These are phyloP conservation scores for Diaporthe nobilis DNA, from an alignment of 2,329 filamentous ascomycete species.

Conservation along the genomic window DNA sequence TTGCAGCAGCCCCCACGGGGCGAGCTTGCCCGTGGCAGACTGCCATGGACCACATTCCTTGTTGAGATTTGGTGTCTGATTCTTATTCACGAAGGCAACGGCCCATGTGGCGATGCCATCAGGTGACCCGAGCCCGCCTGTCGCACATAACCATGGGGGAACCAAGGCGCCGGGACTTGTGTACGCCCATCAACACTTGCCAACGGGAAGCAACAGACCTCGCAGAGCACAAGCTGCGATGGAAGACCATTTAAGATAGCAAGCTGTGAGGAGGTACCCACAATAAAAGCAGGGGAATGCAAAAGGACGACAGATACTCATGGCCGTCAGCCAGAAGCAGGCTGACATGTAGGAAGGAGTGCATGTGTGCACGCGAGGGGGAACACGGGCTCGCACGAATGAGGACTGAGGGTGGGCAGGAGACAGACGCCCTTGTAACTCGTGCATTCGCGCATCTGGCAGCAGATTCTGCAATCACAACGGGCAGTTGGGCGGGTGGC, in stretches of 20 bases:
- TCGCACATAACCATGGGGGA: constrained; percentile 3
- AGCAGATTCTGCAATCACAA: constrained; percentile 19
- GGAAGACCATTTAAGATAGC: neutral
- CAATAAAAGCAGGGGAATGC: neutral
- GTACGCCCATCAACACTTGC: neutral
- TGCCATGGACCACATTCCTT: neutral
- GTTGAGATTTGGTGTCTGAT: neutral
- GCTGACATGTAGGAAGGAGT: neutral
- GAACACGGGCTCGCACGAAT: neutral
- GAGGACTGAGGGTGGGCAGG: neutral
- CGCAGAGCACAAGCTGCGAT: neutral
- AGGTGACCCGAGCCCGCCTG: neutral
- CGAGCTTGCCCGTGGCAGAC: neutral
- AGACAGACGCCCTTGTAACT: neutral
- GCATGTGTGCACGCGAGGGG: neutral
- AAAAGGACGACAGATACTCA: neutral
- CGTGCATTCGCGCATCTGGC: neutral
- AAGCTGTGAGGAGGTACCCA: neutral
- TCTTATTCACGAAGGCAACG: neutral
- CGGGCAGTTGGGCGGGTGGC: constrained; percentile 4
- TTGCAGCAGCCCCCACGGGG: neutral
- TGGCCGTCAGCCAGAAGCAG: neutral
- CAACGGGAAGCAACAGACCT: constrained; percentile 5
- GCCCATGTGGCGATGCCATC: constrained; percentile 1
- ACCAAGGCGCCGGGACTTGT: constrained; percentile 1